Base-by-base conservation (phyloP, 345 rosid species). In the Pseudoturritis turrita region DNA sequence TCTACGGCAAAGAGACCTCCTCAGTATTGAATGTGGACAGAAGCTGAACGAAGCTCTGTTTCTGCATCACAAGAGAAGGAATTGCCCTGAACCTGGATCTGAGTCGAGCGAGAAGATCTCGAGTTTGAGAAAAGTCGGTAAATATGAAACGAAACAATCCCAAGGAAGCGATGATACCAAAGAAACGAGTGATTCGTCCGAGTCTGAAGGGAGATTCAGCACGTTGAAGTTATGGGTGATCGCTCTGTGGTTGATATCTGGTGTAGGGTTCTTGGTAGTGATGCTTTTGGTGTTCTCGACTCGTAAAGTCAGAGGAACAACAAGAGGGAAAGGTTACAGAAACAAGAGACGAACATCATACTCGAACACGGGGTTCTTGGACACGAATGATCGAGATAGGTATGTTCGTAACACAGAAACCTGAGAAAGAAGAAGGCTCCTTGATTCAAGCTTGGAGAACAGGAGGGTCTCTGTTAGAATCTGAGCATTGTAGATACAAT, bases 1-100 rank as follows among this genome's bases (percentile, higher is more conserved):
- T 43, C 51, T 62, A 67, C 81, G 70, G 17, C 85, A 82, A 47
- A 82, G 89, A 72, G 96, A 95, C 84, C 87, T 88, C 54, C 93
- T 95, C 54, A 89, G 97, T 79, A 86, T 95, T 19, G 99, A 91
- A 83, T 95, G 99, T 72, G 99, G 81, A 23, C 86, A 82, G 78
- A 88, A 67, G 58, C 82, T 95, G 14, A 89, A 89, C 29, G 88
- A 91, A 77, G 99, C 96, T n/a, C 71, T 95, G 70, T 54, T 31
- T 37, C 75, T 91, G 75, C 98, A 95, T 81, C 97, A 95, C 75
- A 78, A 81, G 80, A 80, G 77, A 77, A 85, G 86, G 68, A 87
- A 88, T 25, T 95, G 99, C 78, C 81, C 81, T 10, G 87, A 83
- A 52, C 83, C 87, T 0, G 76, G 72, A 35, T 53, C 80, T 3